These are phyloP conservation scores for Exophiala xenobiotica DNA, from an alignment of 2,329 filamentous ascomycete genomes.

Conservation along the genomic window DNA sequence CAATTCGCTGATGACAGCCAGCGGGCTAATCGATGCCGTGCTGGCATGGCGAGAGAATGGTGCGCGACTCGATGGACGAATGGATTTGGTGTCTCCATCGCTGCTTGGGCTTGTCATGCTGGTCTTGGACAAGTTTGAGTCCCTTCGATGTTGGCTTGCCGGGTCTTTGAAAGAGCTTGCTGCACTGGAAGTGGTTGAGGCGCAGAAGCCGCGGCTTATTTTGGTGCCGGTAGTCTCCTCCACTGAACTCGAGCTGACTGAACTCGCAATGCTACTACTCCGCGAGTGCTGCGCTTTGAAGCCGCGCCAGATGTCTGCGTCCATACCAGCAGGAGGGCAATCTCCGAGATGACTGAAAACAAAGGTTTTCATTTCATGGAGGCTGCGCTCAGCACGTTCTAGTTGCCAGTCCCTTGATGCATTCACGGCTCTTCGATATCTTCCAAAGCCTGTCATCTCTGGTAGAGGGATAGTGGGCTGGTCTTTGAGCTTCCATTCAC, in stretches of 20 bases:
- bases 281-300: constrained; percentile 17
- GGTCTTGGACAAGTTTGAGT: constrained; percentile 18
- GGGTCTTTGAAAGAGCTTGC: constrained; percentile 25
- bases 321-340: constrained; percentile 20
- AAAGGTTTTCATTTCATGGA: constrained; percentile 16
- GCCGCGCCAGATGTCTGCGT: constrained; percentile 18
- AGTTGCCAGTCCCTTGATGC: constrained; percentile 26
- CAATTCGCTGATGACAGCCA: constrained; percentile 21
- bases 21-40: constrained; percentile 13
- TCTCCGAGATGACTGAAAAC: constrained; percentile 21
- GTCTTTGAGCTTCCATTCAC: constrained; percentile 21
- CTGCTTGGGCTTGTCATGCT: constrained; percentile 10
- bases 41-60: constrained; percentile 13
- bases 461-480: constrained; percentile 23
- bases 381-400: constrained; percentile 17
- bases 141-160: constrained; percentile 4
- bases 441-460: constrained; percentile 27
- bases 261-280: constrained; percentile 19
- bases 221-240: constrained; percentile 28
- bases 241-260: constrained; percentile 15
- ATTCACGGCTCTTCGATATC: constrained; percentile 26
- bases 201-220: constrained; percentile 23
- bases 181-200: constrained; percentile 21
- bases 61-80: constrained; percentile 10
- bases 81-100: constrained; percentile 9